Evolutionary conservation across 2,329 filamentous ascomycete genomes (phyloP).

Genomic region (Beauveria bassiana): DNA sequence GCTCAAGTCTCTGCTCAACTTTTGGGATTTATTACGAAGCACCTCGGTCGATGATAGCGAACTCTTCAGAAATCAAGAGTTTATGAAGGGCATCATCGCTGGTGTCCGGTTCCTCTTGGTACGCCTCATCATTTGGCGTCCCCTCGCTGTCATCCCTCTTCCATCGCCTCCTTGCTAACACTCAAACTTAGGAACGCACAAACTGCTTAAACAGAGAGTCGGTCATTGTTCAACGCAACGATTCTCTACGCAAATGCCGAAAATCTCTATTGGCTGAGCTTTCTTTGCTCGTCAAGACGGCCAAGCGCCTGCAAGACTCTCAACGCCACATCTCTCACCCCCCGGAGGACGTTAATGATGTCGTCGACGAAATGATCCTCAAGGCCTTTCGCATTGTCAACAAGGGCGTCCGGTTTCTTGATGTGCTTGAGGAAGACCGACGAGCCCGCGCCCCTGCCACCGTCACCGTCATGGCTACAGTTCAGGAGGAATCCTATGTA

Average conservation of each 20-base stretch:
- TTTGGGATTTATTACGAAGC: conserved; percentile 84
- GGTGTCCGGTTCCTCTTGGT: conserved; percentile 86
- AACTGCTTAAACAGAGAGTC: conserved; percentile 82
- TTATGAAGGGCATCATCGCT: conserved; percentile 88
- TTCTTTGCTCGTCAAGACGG: conserved; percentile 79
- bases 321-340: conserved; percentile 43
- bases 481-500: conserved; percentile 49
- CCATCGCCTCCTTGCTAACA: not conserved
- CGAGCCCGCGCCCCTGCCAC: conserved; percentile 42
- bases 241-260: conserved; percentile 68
- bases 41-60: conserved; percentile 67
- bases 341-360: conserved; percentile 57
- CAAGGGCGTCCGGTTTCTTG: conserved; percentile 80
- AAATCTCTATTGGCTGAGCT: conserved; percentile 86
- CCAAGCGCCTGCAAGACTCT: conserved; percentile 74
- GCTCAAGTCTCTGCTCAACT: conserved; percentile 77
- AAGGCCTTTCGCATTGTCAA: conserved; percentile 94
- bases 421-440: conserved; percentile 66
- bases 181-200: conserved; percentile 62
- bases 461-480: conserved; percentile 52
- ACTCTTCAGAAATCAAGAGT: conserved; percentile 84
- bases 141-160: not conserved
- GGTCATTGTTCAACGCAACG: conserved; percentile 63
- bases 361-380: conserved; percentile 86
- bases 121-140: conserved; percentile 34